Conservation (phyloP, 1,284 basidiomycete species). For the Rhodotorula sp. region DNA sequence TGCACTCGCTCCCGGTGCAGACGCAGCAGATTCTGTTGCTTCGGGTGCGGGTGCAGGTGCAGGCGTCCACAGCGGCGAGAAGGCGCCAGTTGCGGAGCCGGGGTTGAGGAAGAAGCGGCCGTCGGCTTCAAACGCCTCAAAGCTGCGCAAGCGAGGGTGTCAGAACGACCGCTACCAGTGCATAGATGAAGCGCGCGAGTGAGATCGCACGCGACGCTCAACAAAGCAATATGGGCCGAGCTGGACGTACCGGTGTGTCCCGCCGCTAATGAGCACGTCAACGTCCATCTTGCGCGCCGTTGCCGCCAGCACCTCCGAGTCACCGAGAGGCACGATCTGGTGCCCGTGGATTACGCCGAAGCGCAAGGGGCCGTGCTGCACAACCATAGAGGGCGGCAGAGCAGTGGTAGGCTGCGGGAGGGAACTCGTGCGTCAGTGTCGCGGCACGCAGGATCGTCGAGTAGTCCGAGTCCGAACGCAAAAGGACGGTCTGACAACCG, state of each 20-base stretch:
- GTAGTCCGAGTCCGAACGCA: not conserved
- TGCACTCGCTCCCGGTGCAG: not conserved
- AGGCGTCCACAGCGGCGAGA: conserved; percentile 33
- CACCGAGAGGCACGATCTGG: conserved; percentile 88
- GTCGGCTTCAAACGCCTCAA: conserved; percentile 90
- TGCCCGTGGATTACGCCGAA: conserved; percentile 95
- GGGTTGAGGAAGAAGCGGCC: conserved; percentile 94
- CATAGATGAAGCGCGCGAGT: not conserved
- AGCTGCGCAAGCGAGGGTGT: conserved; percentile 57
- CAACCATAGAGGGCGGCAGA: conserved; percentile 79
- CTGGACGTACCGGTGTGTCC: conserved; percentile 76
- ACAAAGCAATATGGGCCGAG: not conserved
- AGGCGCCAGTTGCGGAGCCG: conserved; percentile 91
- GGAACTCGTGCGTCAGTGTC: too few relatives aligned
- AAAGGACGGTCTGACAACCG: not conserved
- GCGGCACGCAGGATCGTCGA: not conserved
- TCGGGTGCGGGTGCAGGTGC: not conserved
- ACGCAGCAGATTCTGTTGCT: not conserved
- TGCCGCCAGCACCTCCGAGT: conserved; percentile 80
- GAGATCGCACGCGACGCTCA: not conserved
- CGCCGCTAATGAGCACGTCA: conserved; percentile 89
- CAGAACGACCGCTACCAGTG: not conserved
- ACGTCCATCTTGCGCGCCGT: conserved; percentile 95
- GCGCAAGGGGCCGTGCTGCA: conserved; percentile 82
- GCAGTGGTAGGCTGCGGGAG: conserved; percentile 40